Evolutionary conservation across 352 stramenopile species (phyloP).

Genomic region (Phytophthora constricta): DNA sequence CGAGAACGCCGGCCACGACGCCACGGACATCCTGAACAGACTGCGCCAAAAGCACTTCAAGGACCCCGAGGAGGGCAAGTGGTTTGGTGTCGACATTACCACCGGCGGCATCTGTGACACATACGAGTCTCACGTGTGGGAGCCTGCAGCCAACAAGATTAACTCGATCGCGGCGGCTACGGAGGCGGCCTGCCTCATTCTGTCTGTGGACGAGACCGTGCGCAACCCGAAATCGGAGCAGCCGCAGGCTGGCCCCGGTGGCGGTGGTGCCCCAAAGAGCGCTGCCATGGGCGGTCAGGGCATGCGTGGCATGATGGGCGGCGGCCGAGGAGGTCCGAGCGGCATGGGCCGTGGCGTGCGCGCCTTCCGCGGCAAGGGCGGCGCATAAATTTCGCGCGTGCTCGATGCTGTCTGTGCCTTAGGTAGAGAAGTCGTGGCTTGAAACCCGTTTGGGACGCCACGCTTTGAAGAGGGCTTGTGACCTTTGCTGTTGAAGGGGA

Average conservation of each 20-base stretch:
- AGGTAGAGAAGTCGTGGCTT: slow-evolving; percentile 42
- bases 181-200: slow-evolving; percentile 98
- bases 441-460: slow-evolving; percentile 7
- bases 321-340: slow-evolving; percentile 64
- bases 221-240: slow-evolving; percentile 98
- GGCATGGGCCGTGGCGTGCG: slow-evolving; percentile 81
- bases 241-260: slow-evolving; percentile 67
- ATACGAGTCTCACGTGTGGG: slow-evolving; percentile 97
- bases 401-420: slow-evolving; percentile 33
- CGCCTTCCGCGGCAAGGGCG: slow-evolving; percentile 79
- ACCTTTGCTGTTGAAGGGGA: slow-evolving; percentile 26
- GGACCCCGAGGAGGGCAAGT: slow-evolving; percentile 92
- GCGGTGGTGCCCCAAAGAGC: slow-evolving; percentile 79
- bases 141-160: slow-evolving; percentile 99
- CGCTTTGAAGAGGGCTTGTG: slow-evolving; percentile 31
- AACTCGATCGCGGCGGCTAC: slow-evolving; percentile 96
- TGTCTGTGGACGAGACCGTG: slow-evolving; percentile 99
- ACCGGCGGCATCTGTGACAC: slow-evolving; percentile 98
- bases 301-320: slow-evolving; percentile 92
- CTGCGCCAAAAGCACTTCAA: slow-evolving; percentile 97
- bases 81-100: slow-evolving; percentile 98
- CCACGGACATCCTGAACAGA: slow-evolving; percentile 98
- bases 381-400: slow-evolving; percentile 57
- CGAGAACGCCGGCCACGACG: slow-evolving; percentile 98
- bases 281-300: slow-evolving; percentile 92